Conservation (phyloP, 352 stramenopile genomes). For the Pythium graminicola region DNA sequence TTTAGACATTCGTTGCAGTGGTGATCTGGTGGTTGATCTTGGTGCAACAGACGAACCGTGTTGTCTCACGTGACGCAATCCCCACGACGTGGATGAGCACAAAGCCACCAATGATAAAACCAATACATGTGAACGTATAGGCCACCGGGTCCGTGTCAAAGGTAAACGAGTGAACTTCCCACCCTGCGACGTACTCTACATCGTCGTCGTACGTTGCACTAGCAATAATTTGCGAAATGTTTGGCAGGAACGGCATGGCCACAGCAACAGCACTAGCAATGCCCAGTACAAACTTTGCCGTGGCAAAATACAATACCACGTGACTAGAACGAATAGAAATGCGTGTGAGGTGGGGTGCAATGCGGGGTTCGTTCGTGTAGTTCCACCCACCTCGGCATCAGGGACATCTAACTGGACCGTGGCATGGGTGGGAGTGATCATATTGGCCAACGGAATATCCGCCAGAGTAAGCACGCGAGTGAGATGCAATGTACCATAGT, state of each 20-base stretch:
- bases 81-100: slow-evolving; percentile 8
- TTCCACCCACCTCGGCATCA: background rate
- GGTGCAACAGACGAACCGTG: slow-evolving; percentile 7
- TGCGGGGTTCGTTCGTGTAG: background rate
- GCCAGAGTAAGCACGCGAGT: background rate
- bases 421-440: background rate
- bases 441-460: slow-evolving; percentile 2
- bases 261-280: slow-evolving; percentile 24
- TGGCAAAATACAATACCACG: slow-evolving; percentile 36
- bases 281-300: slow-evolving; percentile 30
- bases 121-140: slow-evolving; percentile 6
- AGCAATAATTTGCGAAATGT: slow-evolving; percentile 19
- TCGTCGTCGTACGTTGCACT: too few species aligned
- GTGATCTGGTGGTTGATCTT: background rate
- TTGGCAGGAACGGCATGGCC: slow-evolving; percentile 18
- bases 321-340: slow-evolving; percentile 1
- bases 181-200: slow-evolving; percentile 1
- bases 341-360: slow-evolving; percentile 4
- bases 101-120: slow-evolving; percentile 6
- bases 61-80: background rate
- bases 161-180: slow-evolving; percentile 11
- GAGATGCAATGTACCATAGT: background rate
- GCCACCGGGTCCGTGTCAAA: slow-evolving; percentile 7
- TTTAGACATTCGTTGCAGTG: background rate
- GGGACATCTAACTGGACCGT: background rate